Evolutionary conservation across 805 yeast genomes (phyloP), one percentile per base, ranked within the genome.

Genomic region (Saccharomyces kudriavzevii): DNA sequence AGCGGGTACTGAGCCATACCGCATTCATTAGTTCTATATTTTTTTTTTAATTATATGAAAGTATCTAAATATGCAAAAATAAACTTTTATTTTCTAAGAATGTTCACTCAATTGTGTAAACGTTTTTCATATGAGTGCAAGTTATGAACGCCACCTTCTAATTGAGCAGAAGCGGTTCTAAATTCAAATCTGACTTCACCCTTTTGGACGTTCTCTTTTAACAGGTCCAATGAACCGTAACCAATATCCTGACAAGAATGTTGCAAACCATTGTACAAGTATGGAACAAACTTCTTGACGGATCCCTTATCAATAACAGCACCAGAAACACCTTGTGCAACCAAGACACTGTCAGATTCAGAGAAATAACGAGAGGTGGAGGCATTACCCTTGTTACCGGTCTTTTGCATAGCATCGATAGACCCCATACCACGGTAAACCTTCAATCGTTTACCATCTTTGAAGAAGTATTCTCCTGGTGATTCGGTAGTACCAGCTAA

Each of bases 341-440:
- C 99, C 61, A 94, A 82, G 60, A 94, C 98, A 66, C 86, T 78
- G 75, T 94, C 99, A 61, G 88, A 77, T 78, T 94, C 99, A 56
- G 97, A 89, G 76, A 94, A 94, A 81, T 94, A 94, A 76, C 99
- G 87, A 48, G 97, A 90, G 58, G 99, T 89, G 49, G 99, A 92
- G 53, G 99, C 99, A 70, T 94, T 94, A 66, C 96, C 97, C 71
- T 83, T 83, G 67, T 78, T 80, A 62, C 84, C 83, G 59, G 97
- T 89, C 72, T 80, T 75, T 81, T 91, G 92, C 98, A 92, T 92
- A 62, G 99, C 99, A 73, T 92, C 99, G 66, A 94, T 85, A 45
- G 98, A 92, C 66, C 99, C 99, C 99, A 94, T 94, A 78, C 99
- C 99, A 78, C 99, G 86, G 82, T 94, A 94, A 57, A 89, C 75